Evolutionary conservation across 108 stramenopile genomes (phyloP), one percentile per base, ranked within the genome.

Genomic region (Skeletonema tropicum): DNA sequence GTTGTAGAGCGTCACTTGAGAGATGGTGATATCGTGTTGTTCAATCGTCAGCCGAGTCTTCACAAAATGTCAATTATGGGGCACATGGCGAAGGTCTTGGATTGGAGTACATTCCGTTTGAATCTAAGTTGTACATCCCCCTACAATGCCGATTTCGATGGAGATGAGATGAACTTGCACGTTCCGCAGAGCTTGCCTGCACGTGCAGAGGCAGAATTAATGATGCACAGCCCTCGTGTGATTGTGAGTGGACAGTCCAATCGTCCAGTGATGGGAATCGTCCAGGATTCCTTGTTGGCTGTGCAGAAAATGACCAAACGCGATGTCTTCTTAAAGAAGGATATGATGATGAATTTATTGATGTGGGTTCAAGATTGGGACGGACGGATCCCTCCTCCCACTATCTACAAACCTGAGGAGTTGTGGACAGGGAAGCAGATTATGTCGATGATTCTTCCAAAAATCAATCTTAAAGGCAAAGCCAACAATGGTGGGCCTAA

Each of bases 1-100:
- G 94, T 96, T 69, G 99, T 99, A 17, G 99, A 99, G 75, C 88
- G 99, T 26, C 99, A 99, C 76, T 76, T 99, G 64, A 88, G 86
- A 13, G 98, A 99, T 83, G 98, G 95, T 70, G 99, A 99, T 85
- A 85, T 97, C 65, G 94, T 99, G 66, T 75, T 99, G 41, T 99
- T 99, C 91, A 99, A 99, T 87, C 97, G 99, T 30, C 99, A 99
- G 88, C 99, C 99, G 7, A 91, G 90, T 63, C 90, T 99, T 73
- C 99, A 99, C 88, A 99, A 99, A 83, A 99, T 99, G 99, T 92
- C 89, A 69, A 99, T 99, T 89, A 99, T 99, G 98, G 97, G 97
- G 32, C 98, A 99, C 86, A 84, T 91, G 65, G 98, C 97, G 46
- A 98, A 98, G 85, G 97, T 98, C 8, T 83, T 99, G 77, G 98